Evolutionary conservation across 768 basidiomycete genomes (phyloP), one percentile per base, ranked within the genome.

Genomic region (Termitomyces sp.): DNA sequence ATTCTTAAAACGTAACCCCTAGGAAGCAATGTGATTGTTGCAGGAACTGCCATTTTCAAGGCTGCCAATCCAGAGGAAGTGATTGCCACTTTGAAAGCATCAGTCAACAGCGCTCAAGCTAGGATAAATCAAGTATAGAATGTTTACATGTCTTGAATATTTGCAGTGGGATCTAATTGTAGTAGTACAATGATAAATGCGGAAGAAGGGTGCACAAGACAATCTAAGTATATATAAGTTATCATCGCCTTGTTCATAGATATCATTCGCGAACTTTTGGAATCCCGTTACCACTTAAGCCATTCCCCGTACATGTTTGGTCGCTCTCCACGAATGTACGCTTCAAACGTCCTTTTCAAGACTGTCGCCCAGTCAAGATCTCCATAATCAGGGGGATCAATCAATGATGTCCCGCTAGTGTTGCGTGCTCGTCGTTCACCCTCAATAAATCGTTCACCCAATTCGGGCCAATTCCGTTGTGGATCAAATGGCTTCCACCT

Each of bases 11-110:
- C n/a, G 11, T 26, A 38, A 26, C 54, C 28, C 22, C 20, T 54
- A 95, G 96, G 96, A 22, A 94, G 94, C 73, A 99, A 99, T 67
- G 94, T 99, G 62, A 93, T 98, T 54, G 97, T 99, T 30, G 95
- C 97, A 13, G 97, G 97, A 13, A 98, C 95, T 7, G 94, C 96
- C 6, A 89, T 99, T 60, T 98, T 98, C 67, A 83, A 81, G 43
- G 87, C 94, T 2, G 66, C 80, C n/a, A 78, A 86, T 65, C 90
- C 97, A 0, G 86, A 86, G 45, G 73, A 82, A 40, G 92, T 95
- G 49, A 97, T 98, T 52, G 65, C 79, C 44, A 68, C 76, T 8
- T 73, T 98, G 40, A 93, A 90, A 72, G 74, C 80, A 36, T 79
- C 80, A 22, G 86, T 96, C 35, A 79, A 86, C 61, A 71, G 79